These are phyloP conservation scores for Nelumbo lutea DNA, from an alignment of 164 flowering plant species.

Conservation along the genomic window DNA sequence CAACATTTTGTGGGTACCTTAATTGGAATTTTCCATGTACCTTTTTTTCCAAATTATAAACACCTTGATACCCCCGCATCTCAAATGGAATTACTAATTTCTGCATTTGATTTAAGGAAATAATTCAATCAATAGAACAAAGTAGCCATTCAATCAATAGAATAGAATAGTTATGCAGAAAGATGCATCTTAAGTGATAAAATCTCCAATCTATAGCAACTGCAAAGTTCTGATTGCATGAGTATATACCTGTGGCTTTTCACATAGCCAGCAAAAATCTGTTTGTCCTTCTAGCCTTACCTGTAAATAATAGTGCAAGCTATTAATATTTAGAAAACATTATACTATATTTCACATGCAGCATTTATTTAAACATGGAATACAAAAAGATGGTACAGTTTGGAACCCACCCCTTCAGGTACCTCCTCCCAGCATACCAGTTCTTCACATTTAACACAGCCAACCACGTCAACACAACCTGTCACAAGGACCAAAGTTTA, in stretches of 20 bases:
- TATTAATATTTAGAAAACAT: neutral
- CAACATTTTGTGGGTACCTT: no score
- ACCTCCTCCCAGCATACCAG: slow-evolving; percentile 64
- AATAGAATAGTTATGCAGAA: neutral
- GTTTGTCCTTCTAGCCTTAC: slow-evolving; percentile 86
- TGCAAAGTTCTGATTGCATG: neutral
- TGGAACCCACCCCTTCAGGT: slow-evolving; percentile 63
- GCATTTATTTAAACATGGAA: neutral
- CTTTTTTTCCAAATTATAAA: slow-evolving; percentile 79
- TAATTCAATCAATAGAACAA: neutral
- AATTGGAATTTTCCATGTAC: slow-evolving; percentile 22
- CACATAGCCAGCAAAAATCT: slow-evolving; percentile 89
- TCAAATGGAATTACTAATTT: slow-evolving; percentile 77
- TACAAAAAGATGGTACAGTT: slow-evolving; percentile 2
- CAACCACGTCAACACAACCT: slow-evolving; percentile 51
- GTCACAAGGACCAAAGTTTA: slow-evolving; percentile 9
- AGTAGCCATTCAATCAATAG: no score
- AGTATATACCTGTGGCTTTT: slow-evolving; percentile 67
- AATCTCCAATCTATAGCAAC: neutral
- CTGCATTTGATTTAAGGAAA: slow-evolving; percentile 32
- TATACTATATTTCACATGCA: no score
- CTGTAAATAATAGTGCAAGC: slow-evolving; percentile 24
- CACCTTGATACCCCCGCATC: slow-evolving; percentile 87
- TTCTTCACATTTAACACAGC: slow-evolving; percentile 65
- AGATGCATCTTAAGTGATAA: neutral